Conservation (phyloP, 345 rosid genomes). For the Toxicodendron radicans region DNA sequence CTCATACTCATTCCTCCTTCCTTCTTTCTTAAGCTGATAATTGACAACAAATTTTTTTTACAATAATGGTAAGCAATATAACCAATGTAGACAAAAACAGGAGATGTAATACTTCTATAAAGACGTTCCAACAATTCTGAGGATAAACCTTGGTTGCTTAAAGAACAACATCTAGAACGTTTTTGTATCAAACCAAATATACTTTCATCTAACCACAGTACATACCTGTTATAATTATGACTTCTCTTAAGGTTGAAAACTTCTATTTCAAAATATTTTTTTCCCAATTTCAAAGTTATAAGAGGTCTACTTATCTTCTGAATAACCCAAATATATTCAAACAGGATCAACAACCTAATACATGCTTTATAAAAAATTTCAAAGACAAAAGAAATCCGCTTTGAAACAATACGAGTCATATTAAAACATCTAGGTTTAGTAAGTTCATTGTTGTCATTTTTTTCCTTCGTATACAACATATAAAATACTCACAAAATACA, state of each 20-base stretch:
- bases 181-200: background rate
- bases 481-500: background rate
- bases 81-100: background rate
- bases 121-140: too few species aligned
- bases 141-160: too few species aligned
- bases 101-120: too few species aligned
- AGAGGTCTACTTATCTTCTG: background rate
- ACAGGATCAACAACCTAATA: background rate
- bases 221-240: too few species aligned
- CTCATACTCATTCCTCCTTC: conserved; percentile 93
- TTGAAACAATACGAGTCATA: too few species aligned
- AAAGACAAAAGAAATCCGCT: background rate
- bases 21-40: conserved; percentile 92
- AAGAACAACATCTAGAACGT: too few species aligned
- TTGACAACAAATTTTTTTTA: conserved; percentile 4
- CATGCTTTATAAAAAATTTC: background rate
- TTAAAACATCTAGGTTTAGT: background rate
- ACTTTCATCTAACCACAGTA: too few species aligned
- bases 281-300: background rate
- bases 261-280: background rate
- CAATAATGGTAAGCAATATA: background rate
- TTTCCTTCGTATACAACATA: background rate
- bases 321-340: background rate
- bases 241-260: background rate
- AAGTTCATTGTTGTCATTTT: background rate